Percentiles rank a stretch among this genome's conserved stretches.
Conservation (phyloP, 345 rosid genomes). For the Salix suchowensis region DNA sequence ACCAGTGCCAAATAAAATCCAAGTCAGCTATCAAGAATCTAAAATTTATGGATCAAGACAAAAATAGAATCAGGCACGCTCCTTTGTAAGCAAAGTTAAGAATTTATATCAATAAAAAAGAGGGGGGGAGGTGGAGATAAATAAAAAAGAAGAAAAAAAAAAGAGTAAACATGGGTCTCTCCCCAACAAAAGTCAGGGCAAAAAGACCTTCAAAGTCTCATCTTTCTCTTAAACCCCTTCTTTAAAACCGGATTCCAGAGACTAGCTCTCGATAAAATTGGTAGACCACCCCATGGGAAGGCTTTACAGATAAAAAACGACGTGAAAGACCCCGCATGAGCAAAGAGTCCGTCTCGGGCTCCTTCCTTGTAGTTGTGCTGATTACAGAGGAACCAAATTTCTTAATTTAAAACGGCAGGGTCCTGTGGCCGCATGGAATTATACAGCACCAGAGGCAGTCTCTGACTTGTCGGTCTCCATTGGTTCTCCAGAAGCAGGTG, state of each 20-base stretch:
- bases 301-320: slow-evolving; percentile 15
- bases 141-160: background rate
- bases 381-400: slow-evolving; percentile 13
- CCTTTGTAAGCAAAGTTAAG: background rate
- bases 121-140: no score
- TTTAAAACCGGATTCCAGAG: slow-evolving; percentile 22
- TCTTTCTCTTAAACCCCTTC: background rate
- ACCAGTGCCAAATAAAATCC: no score
- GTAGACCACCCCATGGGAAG: slow-evolving; percentile 5
- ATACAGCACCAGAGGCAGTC: slow-evolving; percentile 22
- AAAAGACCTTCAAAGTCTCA: background rate
- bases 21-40: background rate
- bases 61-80: background rate
- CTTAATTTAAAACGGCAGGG: background rate
- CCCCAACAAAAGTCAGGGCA: background rate
- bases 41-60: background rate
- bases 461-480: slow-evolving; percentile 74
- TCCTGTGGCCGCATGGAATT: background rate
- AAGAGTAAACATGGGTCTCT: background rate
- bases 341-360: slow-evolving; percentile 11
- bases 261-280: slow-evolving; percentile 11
- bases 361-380: slow-evolving; percentile 16
- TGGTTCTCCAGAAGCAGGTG: slow-evolving; percentile 51
- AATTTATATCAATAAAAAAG: background rate
- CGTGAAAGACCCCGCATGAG: background rate